Base-by-base conservation (phyloP, 2,329 filamentous ascomycete species). In the Diaporthe ilicicola region DNA sequence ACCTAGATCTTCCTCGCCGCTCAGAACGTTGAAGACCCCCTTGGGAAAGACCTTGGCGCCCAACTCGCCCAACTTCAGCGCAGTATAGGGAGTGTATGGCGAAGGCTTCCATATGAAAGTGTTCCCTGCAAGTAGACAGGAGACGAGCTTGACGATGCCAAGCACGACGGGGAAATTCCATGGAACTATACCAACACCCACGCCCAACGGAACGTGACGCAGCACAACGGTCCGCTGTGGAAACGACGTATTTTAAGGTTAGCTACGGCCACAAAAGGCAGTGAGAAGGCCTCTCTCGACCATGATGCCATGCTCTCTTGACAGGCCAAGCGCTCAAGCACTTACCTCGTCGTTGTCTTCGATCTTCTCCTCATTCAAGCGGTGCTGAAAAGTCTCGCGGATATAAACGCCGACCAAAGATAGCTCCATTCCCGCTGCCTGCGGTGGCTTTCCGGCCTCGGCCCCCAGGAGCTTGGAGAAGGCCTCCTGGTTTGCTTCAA, bases 91-190 rank as follows among this genome's bases (percentile, higher is more conserved):
- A 65, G 79, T 87, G 77, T 77, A 86, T 59, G 77, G 85, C 4
- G 84, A 87, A 0, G 84, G 83, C 72, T 83, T 84, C 42, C 86
- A 78, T 66, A 87, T 86, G 22, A 87, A 77, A 0, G 79, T 76
- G 67, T 85, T 85, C 10, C 85, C 85, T 3, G 84, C 83, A n/a
- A 85, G 75, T 2, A 87, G 71, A 1, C 83, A 82, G 2, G 84
- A 76, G 2, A 75, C 79, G 50, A 87, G 80, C 76, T 87, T 87
- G 46, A 80, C 79, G 5, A 79, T 75, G 0, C 81, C 79, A 6
- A 78, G 72, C 0, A 76, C 69, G 39, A 80, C 72, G 0, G 79
- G 80, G 67, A 77, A 87, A 73, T 88, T 88, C 86, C 86, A 88
- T 1, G 85, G 85, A 1, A 85, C 81, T 55, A 88, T 88, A 15